Conservation (phyloP, 2,329 filamentous ascomycete genomes). For the Arachnopeziza araneosa region DNA sequence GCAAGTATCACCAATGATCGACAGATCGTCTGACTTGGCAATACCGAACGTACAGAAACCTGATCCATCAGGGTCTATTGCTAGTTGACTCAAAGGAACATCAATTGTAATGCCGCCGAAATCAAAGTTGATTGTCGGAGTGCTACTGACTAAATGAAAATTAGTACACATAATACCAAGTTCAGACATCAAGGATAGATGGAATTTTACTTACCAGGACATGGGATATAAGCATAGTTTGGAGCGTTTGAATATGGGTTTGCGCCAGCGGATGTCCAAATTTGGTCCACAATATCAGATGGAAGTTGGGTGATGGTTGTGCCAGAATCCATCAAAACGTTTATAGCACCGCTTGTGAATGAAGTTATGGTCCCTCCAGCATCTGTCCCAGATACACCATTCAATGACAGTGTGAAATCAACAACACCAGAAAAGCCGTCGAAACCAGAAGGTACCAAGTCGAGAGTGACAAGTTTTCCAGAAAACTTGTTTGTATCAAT, state of each 20-base stretch:
- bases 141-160: background rate
- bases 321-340: background rate
- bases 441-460: constrained; percentile 39
- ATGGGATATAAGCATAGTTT: background rate
- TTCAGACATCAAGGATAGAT: background rate
- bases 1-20: constrained; percentile 52
- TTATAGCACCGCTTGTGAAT: background rate
- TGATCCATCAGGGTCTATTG: constrained; percentile 22
- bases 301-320: background rate
- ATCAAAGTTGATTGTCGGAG: constrained; percentile 33
- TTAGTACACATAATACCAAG: background rate
- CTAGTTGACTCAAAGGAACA: constrained; percentile 47
- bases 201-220: background rate
- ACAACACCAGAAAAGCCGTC: constrained; percentile 40
- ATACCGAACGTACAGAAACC: background rate
- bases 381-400: constrained; percentile 33
- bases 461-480: constrained; percentile 56
- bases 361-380: background rate
- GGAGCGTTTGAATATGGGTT: background rate
- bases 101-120: constrained; percentile 46
- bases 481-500: constrained; percentile 70
- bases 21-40: background rate
- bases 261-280: background rate
- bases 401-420: constrained; percentile 37
- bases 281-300: background rate